Conservation (phyloP, 2,329 filamentous ascomycete genomes). For the Neospermospora avenae region DNA sequence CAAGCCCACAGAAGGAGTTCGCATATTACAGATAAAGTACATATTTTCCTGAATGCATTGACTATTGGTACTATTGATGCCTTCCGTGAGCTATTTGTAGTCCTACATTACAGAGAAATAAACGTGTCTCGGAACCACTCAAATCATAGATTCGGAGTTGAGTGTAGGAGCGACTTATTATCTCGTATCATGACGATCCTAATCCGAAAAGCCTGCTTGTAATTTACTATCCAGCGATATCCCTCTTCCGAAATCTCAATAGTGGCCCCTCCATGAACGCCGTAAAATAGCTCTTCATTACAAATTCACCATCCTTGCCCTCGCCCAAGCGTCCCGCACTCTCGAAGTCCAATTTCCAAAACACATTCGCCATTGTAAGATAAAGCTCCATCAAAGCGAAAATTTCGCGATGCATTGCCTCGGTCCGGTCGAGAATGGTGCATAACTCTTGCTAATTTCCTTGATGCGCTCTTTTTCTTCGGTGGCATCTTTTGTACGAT, state of each 20-base stretch:
- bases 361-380: constrained; percentile 24
- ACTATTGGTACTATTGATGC: too few species aligned
- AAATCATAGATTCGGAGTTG: too few species aligned
- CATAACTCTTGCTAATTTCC: constrained; percentile 28
- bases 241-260: constrained; percentile 49
- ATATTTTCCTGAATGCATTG: too few species aligned
- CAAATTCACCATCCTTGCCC: constrained; percentile 58
- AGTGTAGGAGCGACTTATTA: too few species aligned
- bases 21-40: too few species aligned
- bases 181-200: too few species aligned
- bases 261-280: constrained; percentile 67
- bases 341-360: constrained; percentile 19
- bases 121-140: too few species aligned
- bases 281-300: constrained; percentile 69
- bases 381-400: constrained; percentile 29
- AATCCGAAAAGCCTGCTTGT: too few species aligned
- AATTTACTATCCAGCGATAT: neutral
- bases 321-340: constrained; percentile 41
- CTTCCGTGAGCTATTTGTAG: too few species aligned
- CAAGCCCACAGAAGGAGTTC: too few species aligned
- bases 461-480: constrained; percentile 22
- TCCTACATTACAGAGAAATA: too few species aligned
- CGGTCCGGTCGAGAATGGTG: constrained; percentile 38
- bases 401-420: constrained; percentile 37
- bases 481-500: neutral